These are phyloP conservation scores for Lomentospora prolificans DNA, from an alignment of 2,329 filamentous ascomycete species.

Conservation along the genomic window DNA sequence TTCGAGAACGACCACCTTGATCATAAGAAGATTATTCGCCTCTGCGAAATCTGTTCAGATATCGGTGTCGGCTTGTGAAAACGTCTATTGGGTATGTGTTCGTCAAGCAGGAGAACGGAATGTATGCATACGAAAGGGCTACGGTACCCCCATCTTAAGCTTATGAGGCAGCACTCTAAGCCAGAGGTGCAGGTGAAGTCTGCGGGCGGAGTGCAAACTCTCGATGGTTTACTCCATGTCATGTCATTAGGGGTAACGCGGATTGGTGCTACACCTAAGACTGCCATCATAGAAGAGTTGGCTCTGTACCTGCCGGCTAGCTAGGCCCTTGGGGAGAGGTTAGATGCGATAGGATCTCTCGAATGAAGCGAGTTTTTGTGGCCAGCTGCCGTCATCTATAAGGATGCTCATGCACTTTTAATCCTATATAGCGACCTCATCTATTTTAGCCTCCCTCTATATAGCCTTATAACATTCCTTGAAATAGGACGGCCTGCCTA, in stretches of 20 bases:
- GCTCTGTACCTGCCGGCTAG: too few relatives aligned
- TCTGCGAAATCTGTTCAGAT: constrained; percentile 45
- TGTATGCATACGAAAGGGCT: constrained; percentile 43
- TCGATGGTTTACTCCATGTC: constrained; percentile 46
- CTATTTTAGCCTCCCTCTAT: too few relatives aligned
- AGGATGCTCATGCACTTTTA: too few relatives aligned
- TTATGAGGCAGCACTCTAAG: constrained; percentile 40
- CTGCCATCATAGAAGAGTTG: constrained; percentile 44
- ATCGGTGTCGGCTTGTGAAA: constrained; percentile 48
- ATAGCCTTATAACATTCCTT: too few relatives aligned
- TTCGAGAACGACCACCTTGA: constrained; percentile 51
- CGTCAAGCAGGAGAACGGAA: constrained; percentile 40
- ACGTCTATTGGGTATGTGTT: constrained; percentile 53
- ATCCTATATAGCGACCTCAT: too few relatives aligned
- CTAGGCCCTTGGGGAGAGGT: too few relatives aligned
- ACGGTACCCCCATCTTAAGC: constrained; percentile 38
- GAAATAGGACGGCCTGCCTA: too few relatives aligned
- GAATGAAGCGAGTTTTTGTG: too few relatives aligned
- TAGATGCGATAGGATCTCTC: too few relatives aligned
- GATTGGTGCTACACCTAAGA: constrained; percentile 46
- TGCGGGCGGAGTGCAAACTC: constrained; percentile 44
- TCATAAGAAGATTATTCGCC: constrained; percentile 35
- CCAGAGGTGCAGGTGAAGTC: constrained; percentile 44
- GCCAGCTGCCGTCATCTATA: too few relatives aligned
- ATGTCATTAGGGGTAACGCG: constrained; percentile 44